Conservation (phyloP, 2,329 filamentous ascomycete species). For the Daldinia sp. region DNA sequence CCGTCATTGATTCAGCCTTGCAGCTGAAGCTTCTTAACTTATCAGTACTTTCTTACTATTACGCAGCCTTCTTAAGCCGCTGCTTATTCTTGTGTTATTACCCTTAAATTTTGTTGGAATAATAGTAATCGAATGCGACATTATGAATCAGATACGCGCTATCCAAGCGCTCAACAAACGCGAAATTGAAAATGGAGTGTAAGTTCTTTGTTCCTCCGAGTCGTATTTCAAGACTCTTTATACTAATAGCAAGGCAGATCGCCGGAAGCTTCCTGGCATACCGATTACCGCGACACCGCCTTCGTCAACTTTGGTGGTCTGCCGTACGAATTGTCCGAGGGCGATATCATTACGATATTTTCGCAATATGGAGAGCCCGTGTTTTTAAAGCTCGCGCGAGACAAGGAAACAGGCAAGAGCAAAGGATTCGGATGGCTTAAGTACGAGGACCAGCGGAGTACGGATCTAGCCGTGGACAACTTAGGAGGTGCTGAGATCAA, state of each 20-base stretch:
- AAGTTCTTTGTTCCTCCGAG: constrained; percentile 49
- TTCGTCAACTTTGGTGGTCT: constrained; percentile 96
- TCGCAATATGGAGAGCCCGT: constrained; percentile 96
- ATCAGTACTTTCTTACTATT: constrained; percentile 2
- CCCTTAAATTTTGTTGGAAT: constrained; percentile 1
- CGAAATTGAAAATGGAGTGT: constrained; percentile 90
- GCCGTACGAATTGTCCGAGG: constrained; percentile 91
- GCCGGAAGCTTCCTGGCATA: constrained; percentile 92
- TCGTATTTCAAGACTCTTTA: not conserved
- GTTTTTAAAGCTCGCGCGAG: constrained; percentile 88
- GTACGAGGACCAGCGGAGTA: constrained; percentile 97
- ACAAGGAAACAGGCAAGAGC: constrained; percentile 96
- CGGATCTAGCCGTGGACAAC: constrained; percentile 95
- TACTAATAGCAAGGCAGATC: constrained; percentile 60
- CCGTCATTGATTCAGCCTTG: constrained; percentile 29
- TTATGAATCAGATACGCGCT: constrained; percentile 93
- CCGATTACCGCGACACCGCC: constrained; percentile 96
- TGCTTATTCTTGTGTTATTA: not conserved
- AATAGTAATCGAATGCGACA: constrained; percentile 30
- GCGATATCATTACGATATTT: constrained; percentile 95
- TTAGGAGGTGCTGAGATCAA: constrained; percentile 84
- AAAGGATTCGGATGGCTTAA: constrained; percentile 96
- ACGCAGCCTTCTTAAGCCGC: constrained; percentile 14
- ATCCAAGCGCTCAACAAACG: constrained; percentile 93
- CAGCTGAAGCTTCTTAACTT: constrained; percentile 21